Base-by-base conservation (phyloP, 129 eudicot species). In the Saposhnikovia divaricata region DNA sequence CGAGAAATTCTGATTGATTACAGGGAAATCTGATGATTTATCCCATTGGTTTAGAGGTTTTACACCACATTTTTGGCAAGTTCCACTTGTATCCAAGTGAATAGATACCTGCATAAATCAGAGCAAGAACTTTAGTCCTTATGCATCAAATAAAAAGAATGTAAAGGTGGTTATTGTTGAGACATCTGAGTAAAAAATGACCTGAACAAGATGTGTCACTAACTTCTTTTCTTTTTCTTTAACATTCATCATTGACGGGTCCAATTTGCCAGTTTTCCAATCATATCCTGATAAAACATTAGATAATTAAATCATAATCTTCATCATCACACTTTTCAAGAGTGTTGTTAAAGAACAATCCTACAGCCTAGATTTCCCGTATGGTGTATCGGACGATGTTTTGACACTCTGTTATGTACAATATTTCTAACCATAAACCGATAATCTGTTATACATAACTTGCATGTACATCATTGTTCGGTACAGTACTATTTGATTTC, bases 221-320 rank as follows among this genome's bases (percentile, higher is more conserved):
- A 93, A 46, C 42, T 85, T 84, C 16, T 81, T 85, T 74, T 80
- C 80, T 27, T 87, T 89, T 44, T 84, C 77, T n/a, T 81, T 76
- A 0, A 53, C 79, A 59, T 92, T 95, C 96, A 95, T 95, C 86
- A 84, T 89, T 45, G 97, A 85, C 23, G 97, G 96, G 71, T 95
- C 97, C 47, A 95, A 68, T 71, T 81, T 90, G 40, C 96, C 97
- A 72, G 88, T 95, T 78, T 87, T 89, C 98, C 98, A 95, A 72
- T 95, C 88, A 82, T 92, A 92, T 51, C 98, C 98, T 94, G 89
- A 25, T 70, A 23, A 50, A 70, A 66, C 14, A 46, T 72, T 27
- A 76, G 14, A 53, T n/a, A n/a, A 40, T 9, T 39, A 48, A 21
- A 21, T 21, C 34, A 78, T 1, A 34, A 34, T 34, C 37, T 1